Base-by-base conservation (phyloP, 441 rosid species). In the Jatropha multifida region DNA sequence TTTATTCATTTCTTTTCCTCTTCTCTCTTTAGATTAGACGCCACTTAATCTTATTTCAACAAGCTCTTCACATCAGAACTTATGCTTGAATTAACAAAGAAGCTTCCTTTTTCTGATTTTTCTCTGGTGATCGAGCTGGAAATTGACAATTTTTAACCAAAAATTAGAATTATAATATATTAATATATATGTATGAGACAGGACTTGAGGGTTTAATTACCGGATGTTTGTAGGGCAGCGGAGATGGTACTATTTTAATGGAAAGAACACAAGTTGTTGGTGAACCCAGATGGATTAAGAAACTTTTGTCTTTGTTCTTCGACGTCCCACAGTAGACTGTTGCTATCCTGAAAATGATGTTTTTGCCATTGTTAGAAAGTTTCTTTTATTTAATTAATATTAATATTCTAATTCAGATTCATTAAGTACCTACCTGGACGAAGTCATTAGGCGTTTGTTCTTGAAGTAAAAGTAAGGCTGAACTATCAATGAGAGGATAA, bases 211-310 rank as follows among this genome's bases (percentile, higher is more conserved):
- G 82, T 51, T 83, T 76, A 76, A 82, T 83, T 77, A 76, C 83
- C 78, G 79, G 75, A 74, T 81, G 76, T 72, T 66, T 80, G 82
- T 77, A 63, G 84, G 86, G 87, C 86, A 80, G 86, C 80, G 71
- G 17, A 32, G 32, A 32, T 18, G 17, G 60, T 68, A 15, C 58
- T 71, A 74, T 51, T 78, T 86, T 78, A 88, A 82, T 81, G 83
- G 83, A 86, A 89, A 79, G 85, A 85, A 77, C 84, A 84, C 81
- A 86, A 77, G 82, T 80, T 86, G 90, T 46, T 74, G 85, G 70
- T 67, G 82, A 84, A 73, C 82, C 81, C 88, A 66, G 83, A 73
- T 83, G 80, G 76, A 81, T 76, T 88, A 58, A 71, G 81, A 83
- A 82, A 69, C 65, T 81, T 83, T 79, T 86, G 89, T 79, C 81